A percentile compares a stretch with the other conserved stretches of the same genome.
Evolutionary conservation across 1,284 basidiomycete genomes (phyloP).

Genomic region (Boletus smithii): DNA sequence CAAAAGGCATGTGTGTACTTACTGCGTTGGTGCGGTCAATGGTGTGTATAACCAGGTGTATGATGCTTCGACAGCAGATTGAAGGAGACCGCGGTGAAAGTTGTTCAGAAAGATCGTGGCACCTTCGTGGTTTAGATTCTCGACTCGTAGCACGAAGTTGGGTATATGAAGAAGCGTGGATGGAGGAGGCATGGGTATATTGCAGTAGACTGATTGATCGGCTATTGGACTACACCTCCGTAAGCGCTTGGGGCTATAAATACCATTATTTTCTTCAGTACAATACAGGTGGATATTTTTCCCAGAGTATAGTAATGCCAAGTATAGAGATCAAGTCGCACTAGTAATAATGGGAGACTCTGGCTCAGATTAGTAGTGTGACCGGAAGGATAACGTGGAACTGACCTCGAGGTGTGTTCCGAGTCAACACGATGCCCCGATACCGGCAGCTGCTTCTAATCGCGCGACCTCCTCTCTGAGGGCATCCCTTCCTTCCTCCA

Average conservation of each 20-base stretch:
- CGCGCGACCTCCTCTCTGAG: slow-evolving; percentile 59
- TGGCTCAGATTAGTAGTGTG: too few species aligned
- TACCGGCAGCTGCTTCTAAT: slow-evolving; percentile 59
- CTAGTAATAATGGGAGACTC: too few species aligned
- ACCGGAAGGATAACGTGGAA: not conserved
- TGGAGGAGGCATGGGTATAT: slow-evolving; percentile 34
- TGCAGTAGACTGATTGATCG: too few species aligned
- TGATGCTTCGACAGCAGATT: slow-evolving; percentile 50
- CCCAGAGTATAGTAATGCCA: too few species aligned
- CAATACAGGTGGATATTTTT: too few species aligned
- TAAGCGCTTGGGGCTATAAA: too few species aligned
- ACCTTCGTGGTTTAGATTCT: slow-evolving; percentile 59
- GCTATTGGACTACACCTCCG: too few species aligned
- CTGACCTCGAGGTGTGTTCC: slow-evolving; percentile 17
- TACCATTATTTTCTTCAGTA: too few species aligned
- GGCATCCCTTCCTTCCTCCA: slow-evolving; percentile 69
- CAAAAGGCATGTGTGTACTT: slow-evolving; percentile 21
- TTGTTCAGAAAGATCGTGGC: slow-evolving; percentile 52
- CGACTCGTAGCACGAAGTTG: slow-evolving; percentile 51
- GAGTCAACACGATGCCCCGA: slow-evolving; percentile 22
- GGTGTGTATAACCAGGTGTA: slow-evolving; percentile 59
- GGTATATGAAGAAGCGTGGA: slow-evolving; percentile 56
- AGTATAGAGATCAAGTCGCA: too few species aligned
- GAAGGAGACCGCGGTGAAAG: slow-evolving; percentile 47
- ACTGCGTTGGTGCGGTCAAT: slow-evolving; percentile 57